Base-by-base conservation (phyloP, 2,329 filamentous ascomycete species). In the Colletotrichum sp. region DNA sequence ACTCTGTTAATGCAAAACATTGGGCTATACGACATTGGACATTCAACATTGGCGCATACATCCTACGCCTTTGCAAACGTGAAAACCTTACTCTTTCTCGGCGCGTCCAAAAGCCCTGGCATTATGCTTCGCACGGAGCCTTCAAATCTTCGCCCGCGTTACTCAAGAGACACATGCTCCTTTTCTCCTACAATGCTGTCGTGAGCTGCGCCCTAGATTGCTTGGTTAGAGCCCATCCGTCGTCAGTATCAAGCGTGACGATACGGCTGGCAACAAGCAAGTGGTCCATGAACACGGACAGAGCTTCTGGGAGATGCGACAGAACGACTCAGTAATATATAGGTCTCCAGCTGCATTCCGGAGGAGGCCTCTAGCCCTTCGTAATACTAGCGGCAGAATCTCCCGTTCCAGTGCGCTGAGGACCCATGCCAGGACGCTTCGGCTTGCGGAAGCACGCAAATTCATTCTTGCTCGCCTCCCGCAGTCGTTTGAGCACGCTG, bases 391-490 rank as follows among this genome's bases (percentile, higher is more conserved):
- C 81, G 57, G 76, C 73, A 64, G 82, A 84, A 57, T 83, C 74
- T 8, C 82, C 80, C 28, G 82, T 83, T 34, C 84, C 83, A n/a
- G 81, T 81, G 66, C 84, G 81, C 52, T 81, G 80, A 9, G 81
- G 77, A 4, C 78, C 79, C 26, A 82, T 80, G 2, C 83, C 84
- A 13, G 85, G 82, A 77, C 88, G 85, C 83, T 91, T 91, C 24
- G 87, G 87, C 84, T 93, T 94, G 83, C 91, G 93, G 83, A 96
- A 96, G 83, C 94, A 96, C n/a, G 93, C 92, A 87, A 98, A 98
- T 84, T 98, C 95, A 78, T 93, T 95, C 85, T 94, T 94, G 79
- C 94, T 96, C 60, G 92, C 92, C 81, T 98, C 95, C 74, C 95
- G 89, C 79, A 98, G 86, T 79, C 92, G 92, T 90, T 98, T 99